Base-by-base conservation (phyloP, 1,139 yeast species). In the Blastobotrys arbuscula region DNA sequence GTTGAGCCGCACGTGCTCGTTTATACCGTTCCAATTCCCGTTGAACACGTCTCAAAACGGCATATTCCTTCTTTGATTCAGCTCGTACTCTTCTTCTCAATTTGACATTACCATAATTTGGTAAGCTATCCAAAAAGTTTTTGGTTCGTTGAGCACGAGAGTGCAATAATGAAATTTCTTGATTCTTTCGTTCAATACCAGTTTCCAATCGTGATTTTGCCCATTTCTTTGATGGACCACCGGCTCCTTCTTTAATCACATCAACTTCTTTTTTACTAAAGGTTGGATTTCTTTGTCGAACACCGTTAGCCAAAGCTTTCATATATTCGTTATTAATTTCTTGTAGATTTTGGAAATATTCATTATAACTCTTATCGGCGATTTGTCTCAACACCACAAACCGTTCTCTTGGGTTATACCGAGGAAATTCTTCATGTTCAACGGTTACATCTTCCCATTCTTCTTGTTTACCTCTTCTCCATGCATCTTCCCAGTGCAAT, bases 391-490 rank as follows among this genome's bases (percentile, higher is more conserved):
- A 70, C 55, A 82, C 69, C 5, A 81, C 81, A 50, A 76, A 73
- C 63, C 82, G 83, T 56, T 82, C 83, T 59, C 82, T 78, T 19
- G 88, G 81, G 58, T 77, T 78, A 60, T 74, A 77, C 45, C 77
- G 61, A 56, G 87, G 88, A 57, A 85, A 68, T 45, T 69, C 68
- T 10, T 72, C 74, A 63, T 85, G 95, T 54, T 74, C 68, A 19
- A 81, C 84, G 19, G 54, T 75, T 1, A 54, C 47, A 54, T 51
- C 42, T 28, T 50, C 54, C 95, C 95, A 86, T 59, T 79, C 72
- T 55, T 72, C 67, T 50, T 76, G 81, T 44, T 80, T 88, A 42
- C 97, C 96, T 69, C 79, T 79, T 67, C 96, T 77, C 95, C 95
- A 87, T 50, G 79, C 72, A 59, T 80, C 80, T 59, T 87, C 96